Base-by-base conservation (phyloP, 2,329 filamentous ascomycete species). In the Dactylellina parvicollis region DNA sequence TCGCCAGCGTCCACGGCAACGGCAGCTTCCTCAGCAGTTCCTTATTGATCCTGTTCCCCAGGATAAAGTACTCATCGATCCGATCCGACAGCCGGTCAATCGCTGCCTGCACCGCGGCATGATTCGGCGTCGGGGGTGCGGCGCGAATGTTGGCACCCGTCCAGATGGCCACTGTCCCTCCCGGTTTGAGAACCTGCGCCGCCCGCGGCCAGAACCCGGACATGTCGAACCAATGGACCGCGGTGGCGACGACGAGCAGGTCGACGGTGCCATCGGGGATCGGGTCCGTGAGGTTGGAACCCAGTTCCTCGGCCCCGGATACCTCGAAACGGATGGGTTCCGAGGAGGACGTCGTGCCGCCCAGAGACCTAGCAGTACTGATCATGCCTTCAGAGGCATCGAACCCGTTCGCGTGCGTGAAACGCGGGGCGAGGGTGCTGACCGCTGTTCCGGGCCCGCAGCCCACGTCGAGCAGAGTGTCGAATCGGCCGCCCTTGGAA, bases 161-260 rank as follows among this genome's bases (percentile, higher is more conserved):
- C 84, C 85, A 87, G 1, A 88, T 62, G 0, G 85, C 85, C 0
- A 87, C 83, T 2, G 82, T 86, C 20, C 86, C 86, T n/a, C 83
- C 83, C 0, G 85, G 84, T 72, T 81, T 83, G 4, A 88, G 79
- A 0, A 84, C 78, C 10, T 79, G 79, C 0, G 82, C 83, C 0
- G 85, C 85, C 0, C 79, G 78, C 1, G 73, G 50, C 82, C 84
- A 87, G 79, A 87, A 87, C 0, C 62, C 60, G 0, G 80, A 75
- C 81, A 87, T 82, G 75, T 87, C 81, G 79, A 88, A 87, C 86
- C 86, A 88, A 77, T 88, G 86, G 0, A 84, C 84, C 0, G 84
- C 82, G 2, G 81, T 85, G 0, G 83, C 83, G 7, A 82, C 82
- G 0, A 81, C 83, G 73, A 86, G 80, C n/a, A 86, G 78, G 76